These are phyloP conservation scores for Escallonia herrerae DNA, from an alignment of 129 eudicot species.

Conservation along the genomic window DNA sequence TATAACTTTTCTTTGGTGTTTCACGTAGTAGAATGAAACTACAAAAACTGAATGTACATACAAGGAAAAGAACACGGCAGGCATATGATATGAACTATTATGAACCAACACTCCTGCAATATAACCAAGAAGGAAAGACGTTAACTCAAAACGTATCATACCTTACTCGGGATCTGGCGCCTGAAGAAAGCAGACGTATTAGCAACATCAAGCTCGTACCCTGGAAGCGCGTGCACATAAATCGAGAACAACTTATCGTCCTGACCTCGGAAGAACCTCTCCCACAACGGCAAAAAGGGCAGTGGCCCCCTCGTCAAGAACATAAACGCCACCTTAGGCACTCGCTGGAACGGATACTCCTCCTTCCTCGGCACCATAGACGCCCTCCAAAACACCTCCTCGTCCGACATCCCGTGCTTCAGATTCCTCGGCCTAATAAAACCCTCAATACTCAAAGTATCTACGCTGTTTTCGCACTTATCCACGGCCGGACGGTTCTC, in stretches of 20 bases:
- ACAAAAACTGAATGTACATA: too few species aligned
- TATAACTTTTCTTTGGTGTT: too few species aligned
- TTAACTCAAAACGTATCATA: slow-evolving; percentile 8
- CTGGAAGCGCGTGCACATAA: slow-evolving; percentile 69
- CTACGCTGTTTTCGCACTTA: slow-evolving; percentile 28
- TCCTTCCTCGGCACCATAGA: slow-evolving; percentile 63
- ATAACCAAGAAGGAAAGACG: too few species aligned
- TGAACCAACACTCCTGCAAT: too few species aligned
- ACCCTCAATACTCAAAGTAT: slow-evolving; percentile 47
- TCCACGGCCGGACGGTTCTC: slow-evolving; percentile 12
- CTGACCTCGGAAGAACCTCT: slow-evolving; percentile 67
- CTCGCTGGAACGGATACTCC: slow-evolving; percentile 57
- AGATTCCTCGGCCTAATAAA: slow-evolving; percentile 43
- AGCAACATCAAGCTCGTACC: slow-evolving; percentile 42
- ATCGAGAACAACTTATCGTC: slow-evolving; percentile 49
- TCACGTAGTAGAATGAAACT: too few species aligned
- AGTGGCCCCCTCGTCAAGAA: slow-evolving; percentile 68
- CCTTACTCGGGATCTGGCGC: slow-evolving; percentile 89
- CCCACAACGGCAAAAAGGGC: slow-evolving; percentile 90
- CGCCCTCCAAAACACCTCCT: slow-evolving; percentile 83
- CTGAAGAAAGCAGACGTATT: slow-evolving; percentile 51
- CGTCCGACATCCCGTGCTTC: slow-evolving; percentile 57
- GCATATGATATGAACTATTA: too few species aligned
- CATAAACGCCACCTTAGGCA: slow-evolving; percentile 90
- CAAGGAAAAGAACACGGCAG: too few species aligned